phyloP scores from a whole-genome alignment of 768 basidiomycete genomes.

The Lentinus brumalis region DNA sequence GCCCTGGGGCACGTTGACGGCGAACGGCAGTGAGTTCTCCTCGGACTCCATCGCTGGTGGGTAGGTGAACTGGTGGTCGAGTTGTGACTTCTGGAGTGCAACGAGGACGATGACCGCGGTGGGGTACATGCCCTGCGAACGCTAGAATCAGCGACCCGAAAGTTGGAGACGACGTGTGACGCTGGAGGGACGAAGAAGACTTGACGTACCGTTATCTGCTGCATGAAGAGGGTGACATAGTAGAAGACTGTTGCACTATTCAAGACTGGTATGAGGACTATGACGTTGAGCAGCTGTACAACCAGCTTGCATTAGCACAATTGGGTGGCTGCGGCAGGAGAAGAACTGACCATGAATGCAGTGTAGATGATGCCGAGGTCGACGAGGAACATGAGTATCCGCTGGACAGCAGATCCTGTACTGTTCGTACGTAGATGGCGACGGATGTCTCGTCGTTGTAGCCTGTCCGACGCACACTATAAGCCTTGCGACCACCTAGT shows the following conservation, averaged over 20 bases:
- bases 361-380: slow-evolving; percentile 4
- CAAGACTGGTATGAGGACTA: background rate
- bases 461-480: background rate
- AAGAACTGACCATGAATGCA: background rate
- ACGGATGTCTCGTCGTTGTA: background rate
- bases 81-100: slow-evolving; percentile 1
- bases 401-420: background rate
- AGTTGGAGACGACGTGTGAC: background rate
- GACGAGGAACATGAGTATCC: background rate
- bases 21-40: background rate
- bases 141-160: background rate
- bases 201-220: slow-evolving; percentile 2
- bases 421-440: background rate
- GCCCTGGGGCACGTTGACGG: background rate
- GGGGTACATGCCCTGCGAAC: slow-evolving; percentile 1
- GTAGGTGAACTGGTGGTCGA: slow-evolving; percentile 7
- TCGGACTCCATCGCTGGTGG: background rate
- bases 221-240: slow-evolving; percentile 4
- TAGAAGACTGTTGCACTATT: background rate
- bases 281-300: slow-evolving; percentile 1
- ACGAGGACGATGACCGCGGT: slow-evolving; percentile 6
- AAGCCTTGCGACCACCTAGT: background rate
- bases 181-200: background rate
- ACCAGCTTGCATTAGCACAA: background rate
- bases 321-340: background rate